Evolutionary conservation across 768 basidiomycete species (phyloP).

Genomic region (Mycena crocata): DNA sequence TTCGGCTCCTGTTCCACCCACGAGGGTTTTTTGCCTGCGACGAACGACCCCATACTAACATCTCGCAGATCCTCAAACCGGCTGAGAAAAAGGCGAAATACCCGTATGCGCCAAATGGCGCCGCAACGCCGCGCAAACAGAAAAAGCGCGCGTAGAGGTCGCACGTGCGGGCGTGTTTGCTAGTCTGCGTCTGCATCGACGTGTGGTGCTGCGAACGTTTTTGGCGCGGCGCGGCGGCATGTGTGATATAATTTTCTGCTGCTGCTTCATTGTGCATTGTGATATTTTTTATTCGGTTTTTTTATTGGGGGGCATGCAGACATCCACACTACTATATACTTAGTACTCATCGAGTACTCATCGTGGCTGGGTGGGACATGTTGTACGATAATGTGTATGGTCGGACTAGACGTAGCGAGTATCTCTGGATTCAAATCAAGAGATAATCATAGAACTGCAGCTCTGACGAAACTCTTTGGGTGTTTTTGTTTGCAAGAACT

Average conservation of each 20-base stretch:
- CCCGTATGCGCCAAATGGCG: constrained; percentile 64
- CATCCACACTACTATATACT: too few relatives aligned
- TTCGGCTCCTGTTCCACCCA: neutral
- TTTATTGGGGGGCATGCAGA: constrained; percentile 26
- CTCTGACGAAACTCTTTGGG: too few relatives aligned
- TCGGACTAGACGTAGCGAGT: too few relatives aligned
- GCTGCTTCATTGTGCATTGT: constrained; percentile 5
- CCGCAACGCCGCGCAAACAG: constrained; percentile 57
- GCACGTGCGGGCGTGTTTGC: neutral
- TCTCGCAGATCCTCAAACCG: constrained; percentile 90
- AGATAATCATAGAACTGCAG: too few relatives aligned
- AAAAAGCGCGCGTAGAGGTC: constrained; percentile 18
- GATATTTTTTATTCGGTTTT: constrained; percentile 23
- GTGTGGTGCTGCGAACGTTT: neutral
- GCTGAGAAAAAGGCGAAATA: constrained; percentile 99
- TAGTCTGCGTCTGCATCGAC: constrained; percentile 3
- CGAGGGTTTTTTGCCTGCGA: too few relatives aligned
- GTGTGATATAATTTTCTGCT: constrained; percentile 15
- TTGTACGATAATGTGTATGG: too few relatives aligned
- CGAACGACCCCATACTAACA: too few relatives aligned
- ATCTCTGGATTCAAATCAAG: too few relatives aligned
- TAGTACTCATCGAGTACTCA: too few relatives aligned
- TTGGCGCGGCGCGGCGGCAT: too few relatives aligned
- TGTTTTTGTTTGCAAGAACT: neutral
- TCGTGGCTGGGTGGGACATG: too few relatives aligned